Evolutionary conservation across 192 early-diverging fungal genomes (phyloP).

Genomic region (Entomortierella chlamydospora): DNA sequence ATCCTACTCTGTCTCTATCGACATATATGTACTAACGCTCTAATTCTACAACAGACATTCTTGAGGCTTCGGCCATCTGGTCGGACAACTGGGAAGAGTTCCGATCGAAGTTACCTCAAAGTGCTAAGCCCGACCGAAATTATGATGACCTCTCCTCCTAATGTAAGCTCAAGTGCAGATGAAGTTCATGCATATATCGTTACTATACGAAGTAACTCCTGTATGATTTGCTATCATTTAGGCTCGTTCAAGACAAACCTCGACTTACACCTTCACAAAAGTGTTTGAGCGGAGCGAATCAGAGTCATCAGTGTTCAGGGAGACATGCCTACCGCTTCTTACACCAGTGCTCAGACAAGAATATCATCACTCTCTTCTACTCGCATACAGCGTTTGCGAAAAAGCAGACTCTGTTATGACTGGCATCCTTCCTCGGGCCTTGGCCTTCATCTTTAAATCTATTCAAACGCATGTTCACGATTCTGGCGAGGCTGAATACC

Average conservation of each 20-base stretch:
- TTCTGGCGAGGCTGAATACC: constrained; percentile 8
- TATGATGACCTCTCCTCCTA: constrained; percentile 56
- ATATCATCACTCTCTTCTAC: constrained; percentile 67
- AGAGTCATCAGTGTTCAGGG: constrained; percentile 69
- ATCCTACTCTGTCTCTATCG: too few relatives aligned
- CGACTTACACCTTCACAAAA: constrained; percentile 67
- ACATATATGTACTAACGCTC: too few relatives aligned
- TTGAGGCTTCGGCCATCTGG: constrained; percentile 17
- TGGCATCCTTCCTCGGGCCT: constrained; percentile 69
- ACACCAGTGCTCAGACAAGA: constrained; percentile 64
- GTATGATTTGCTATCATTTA: background rate
- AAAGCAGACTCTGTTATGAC: constrained; percentile 76
- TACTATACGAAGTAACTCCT: background rate
- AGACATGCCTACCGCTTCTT: constrained; percentile 68
- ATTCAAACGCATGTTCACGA: constrained; percentile 35
- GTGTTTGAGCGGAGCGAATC: constrained; percentile 60
- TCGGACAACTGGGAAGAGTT: background rate
- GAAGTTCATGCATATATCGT: too few relatives aligned
- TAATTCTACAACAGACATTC: constrained; percentile 37
- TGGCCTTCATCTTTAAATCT: constrained; percentile 69
- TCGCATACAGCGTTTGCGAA: constrained; percentile 79
- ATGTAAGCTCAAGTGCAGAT: too few relatives aligned
- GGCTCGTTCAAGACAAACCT: constrained; percentile 17
- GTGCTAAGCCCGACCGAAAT: constrained; percentile 54
- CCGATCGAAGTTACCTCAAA: constrained; percentile 40